Evolutionary conservation across 2,329 filamentous ascomycete genomes (phyloP).

Genomic region (Microsporum audouinii): DNA sequence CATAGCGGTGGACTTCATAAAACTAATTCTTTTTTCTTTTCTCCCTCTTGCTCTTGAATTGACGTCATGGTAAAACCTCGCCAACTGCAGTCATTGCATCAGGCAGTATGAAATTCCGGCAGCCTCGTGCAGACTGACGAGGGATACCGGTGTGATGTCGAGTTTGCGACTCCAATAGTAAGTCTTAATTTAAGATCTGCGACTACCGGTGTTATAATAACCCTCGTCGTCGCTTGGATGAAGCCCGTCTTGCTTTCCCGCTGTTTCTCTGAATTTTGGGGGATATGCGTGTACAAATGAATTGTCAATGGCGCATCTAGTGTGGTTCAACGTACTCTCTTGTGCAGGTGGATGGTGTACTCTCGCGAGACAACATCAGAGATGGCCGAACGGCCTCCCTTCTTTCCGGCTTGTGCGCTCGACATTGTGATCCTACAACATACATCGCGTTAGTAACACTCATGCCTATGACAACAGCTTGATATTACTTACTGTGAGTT

Average conservation of each 20-base stretch:
- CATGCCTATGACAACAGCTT: not conserved
- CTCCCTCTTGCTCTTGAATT: constrained; percentile 8
- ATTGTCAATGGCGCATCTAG: not conserved
- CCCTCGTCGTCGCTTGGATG: not conserved
- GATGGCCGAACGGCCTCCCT: constrained; percentile 78
- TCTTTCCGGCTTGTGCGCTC: constrained; percentile 55
- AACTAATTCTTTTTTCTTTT: constrained; percentile 42
- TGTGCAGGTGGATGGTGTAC: constrained; percentile 99
- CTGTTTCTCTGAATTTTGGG: not conserved
- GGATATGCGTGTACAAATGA: not conserved
- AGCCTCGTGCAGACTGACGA: not conserved
- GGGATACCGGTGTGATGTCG: not conserved
- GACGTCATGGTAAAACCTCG: not conserved
- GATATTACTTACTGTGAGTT: constrained; percentile 6
- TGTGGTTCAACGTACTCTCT: constrained; percentile 64
- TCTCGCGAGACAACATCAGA: constrained; percentile 98
- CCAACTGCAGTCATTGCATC: not conserved
- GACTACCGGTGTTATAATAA: not conserved
- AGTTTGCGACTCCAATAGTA: not conserved
- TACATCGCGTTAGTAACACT: not conserved
- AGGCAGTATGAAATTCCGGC: not conserved
- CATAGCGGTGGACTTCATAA: constrained; percentile 57
- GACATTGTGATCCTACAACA: constrained; percentile 46
- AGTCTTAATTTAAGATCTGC: not conserved
- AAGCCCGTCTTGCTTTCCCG: not conserved